A percentile compares a stretch with the other conserved stretches of the same genome.
Conservation (phyloP, 1,284 basidiomycete genomes). For the Cryptococcus wingfieldii region DNA sequence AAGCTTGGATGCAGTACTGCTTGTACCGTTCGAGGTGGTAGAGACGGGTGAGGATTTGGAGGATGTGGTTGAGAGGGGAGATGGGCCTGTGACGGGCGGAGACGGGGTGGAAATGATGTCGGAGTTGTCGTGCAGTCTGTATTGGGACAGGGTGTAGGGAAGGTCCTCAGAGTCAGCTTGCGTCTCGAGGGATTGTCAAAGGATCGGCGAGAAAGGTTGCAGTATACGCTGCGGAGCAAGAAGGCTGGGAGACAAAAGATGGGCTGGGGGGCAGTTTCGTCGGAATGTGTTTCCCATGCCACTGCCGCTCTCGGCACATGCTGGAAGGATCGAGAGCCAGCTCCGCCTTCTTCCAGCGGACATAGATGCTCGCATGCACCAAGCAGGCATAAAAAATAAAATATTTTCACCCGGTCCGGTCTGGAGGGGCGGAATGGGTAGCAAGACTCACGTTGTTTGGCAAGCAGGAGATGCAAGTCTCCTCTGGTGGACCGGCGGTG, state of each 20-base stretch:
- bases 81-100: slow-evolving; percentile 39
- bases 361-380: no score
- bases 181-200: background rate
- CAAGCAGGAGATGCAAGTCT: no score
- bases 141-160: background rate
- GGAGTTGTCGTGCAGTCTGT: slow-evolving; percentile 3
- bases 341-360: background rate
- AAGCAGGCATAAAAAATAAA: no score
- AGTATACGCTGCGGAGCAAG: background rate
- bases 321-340: background rate
- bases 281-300: no score
- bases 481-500: background rate
- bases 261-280: background rate
- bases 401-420: no score
- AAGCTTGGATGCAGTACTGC: slow-evolving; percentile 25
- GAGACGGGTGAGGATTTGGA: slow-evolving; percentile 37
- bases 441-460: no score
- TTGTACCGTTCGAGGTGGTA: slow-evolving; percentile 19
- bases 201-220: background rate
- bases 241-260: background rate
- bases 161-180: background rate
- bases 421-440: no score
- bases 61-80: slow-evolving; percentile 39
- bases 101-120: slow-evolving; percentile 42
- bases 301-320: no score